Base-by-base conservation (phyloP, 768 basidiomycete species). In the Mycena venus region DNA sequence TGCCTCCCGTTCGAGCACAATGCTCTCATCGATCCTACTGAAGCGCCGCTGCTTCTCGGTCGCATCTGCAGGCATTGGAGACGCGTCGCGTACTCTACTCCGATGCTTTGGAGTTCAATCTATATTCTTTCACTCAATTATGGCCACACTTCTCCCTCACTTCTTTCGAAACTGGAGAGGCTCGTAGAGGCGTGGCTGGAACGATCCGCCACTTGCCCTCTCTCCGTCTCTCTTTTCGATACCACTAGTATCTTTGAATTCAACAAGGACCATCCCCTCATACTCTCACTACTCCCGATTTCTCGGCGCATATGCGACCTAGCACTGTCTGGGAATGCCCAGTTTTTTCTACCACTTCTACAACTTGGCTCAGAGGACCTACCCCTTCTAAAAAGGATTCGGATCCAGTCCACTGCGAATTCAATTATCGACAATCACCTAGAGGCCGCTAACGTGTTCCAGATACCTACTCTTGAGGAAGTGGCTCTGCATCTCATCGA, bases 11-110 rank as follows among this genome's bases (percentile, higher is more conserved):
- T 60, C 2, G 34, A 53, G 55, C 73, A 68, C 38, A 29, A 70
- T 15, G 55, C 68, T 6, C 62, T 65, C 23, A 68, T 74, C 23
- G 68, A 70, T 27, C 53, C 68, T 1, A 25, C 7, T 9, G 55
- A 66, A 36, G 62, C 68, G 29, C 73, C 63, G 1, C 3, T 74
- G 44, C 53, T 64, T 17, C 58, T 74, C 0, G 63, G 68, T 29
- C 73, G 31, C 29, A 59, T 74, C 36, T 74, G 73, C 68, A 34
- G 31, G 14, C 27, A 47, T 34, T 74, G 73, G 73, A 17, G 62
- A 25, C 36, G 32, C 25, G 17, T 69, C 21, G 61, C 61, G 9
- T 60, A 68, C 23, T 32, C 66, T 14, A 70, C 56, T 27, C 73
- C 63, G 19, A 42, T 10, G 5, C 36, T 74, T 7, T 74, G 68